Conservation (phyloP, 208 protist species). For the Acanthamoeba polyphaga region DNA sequence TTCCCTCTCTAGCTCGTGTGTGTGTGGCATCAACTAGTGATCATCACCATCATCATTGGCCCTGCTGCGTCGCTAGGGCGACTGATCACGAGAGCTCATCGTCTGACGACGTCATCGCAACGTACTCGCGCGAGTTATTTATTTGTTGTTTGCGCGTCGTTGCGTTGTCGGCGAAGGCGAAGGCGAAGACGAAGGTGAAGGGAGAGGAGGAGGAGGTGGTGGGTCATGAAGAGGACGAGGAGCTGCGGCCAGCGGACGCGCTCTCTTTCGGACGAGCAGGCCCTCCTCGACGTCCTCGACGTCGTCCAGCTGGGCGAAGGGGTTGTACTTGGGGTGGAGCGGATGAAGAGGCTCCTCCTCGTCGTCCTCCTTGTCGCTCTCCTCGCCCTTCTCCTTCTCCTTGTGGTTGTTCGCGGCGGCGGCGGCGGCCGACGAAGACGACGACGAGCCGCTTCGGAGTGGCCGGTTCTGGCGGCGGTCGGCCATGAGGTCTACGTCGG, state of each 20-base stretch:
- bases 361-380: constrained; percentile 52
- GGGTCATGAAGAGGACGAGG: neutral
- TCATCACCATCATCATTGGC: too few species aligned
- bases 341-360: neutral
- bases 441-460: neutral
- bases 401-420: constrained; percentile 3
- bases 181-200: neutral
- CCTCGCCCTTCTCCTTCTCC: constrained; percentile 45
- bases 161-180: neutral
- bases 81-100: neutral
- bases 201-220: neutral
- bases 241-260: neutral
- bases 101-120: neutral
- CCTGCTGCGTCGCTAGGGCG: neutral
- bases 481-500: neutral
- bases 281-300: neutral
- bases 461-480: neutral
- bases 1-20: too few species aligned
- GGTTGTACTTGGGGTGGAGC: neutral
- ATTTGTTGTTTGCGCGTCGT: too few species aligned
- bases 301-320: neutral
- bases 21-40: too few species aligned
- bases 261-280: constrained; percentile 16
- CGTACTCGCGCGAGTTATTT: too few species aligned
- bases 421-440: neutral